A percentile compares a stretch with the other conserved stretches of the same genome.
Evolutionary conservation across 1,139 yeast species (phyloP).

Genomic region (Saccharomycopsis crataegensis): DNA sequence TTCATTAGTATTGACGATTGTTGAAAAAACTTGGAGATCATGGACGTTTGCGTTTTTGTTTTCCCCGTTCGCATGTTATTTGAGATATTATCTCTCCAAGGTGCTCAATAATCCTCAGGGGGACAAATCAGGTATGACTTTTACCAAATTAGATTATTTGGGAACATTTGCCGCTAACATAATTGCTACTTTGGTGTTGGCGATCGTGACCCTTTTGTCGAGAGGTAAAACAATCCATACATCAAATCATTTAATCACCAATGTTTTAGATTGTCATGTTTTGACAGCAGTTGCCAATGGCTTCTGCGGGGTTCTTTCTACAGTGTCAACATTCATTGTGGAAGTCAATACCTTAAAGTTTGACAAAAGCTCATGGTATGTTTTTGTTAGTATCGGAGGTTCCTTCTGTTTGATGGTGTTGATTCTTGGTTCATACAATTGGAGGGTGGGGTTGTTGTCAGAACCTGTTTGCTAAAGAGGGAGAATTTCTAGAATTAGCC

Average conservation of each 20-base stretch:
- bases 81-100: conserved; percentile 49
- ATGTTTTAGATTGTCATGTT: conserved; percentile 40
- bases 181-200: conserved; percentile 49
- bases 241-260: background rate
- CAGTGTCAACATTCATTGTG: conserved; percentile 68
- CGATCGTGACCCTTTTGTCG: conserved; percentile 43
- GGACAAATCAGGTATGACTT: conserved; percentile 21
- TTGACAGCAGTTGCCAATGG: conserved; percentile 58
- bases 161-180: conserved; percentile 76
- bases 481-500: background rate
- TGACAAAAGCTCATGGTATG: conserved; percentile 31
- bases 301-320: conserved; percentile 70
- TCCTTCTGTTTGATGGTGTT: conserved; percentile 33
- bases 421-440: conserved; percentile 39
- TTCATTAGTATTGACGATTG: conserved; percentile 36
- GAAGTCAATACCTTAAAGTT: conserved; percentile 44
- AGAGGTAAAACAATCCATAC: conserved; percentile 33
- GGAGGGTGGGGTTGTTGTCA: conserved; percentile 34
- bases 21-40: conserved; percentile 43
- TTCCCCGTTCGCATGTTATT: conserved; percentile 61
- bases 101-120: conserved; percentile 33
- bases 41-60: conserved; percentile 56
- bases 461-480: conserved; percentile 12
- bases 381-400: conserved; percentile 28
- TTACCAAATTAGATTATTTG: conserved; percentile 31